Evolutionary conservation across 2,329 filamentous ascomycete species (phyloP).

Genomic region (Fusarium transvaalense): DNA sequence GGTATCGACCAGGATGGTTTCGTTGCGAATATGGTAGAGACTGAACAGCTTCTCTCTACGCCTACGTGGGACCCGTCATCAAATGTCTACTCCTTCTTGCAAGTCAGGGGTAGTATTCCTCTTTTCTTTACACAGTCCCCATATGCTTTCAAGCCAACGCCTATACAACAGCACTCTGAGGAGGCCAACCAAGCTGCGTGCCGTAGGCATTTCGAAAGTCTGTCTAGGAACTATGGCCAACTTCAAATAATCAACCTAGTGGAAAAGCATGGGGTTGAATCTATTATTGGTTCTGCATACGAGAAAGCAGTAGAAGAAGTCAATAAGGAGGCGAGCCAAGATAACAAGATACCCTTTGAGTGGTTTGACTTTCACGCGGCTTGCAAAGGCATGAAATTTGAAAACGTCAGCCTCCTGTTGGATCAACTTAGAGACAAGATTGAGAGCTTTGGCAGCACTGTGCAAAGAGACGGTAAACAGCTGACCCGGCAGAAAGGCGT

Average conservation of each 20-base stretch:
- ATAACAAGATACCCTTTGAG: slow-evolving; percentile 70
- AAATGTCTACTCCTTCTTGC: slow-evolving; percentile 85
- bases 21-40: slow-evolving; percentile 92
- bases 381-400: slow-evolving; percentile 97
- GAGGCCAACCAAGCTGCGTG: slow-evolving; percentile 84
- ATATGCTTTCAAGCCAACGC: slow-evolving; percentile 90
- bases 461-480: slow-evolving; percentile 62
- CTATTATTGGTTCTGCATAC: slow-evolving; percentile 82
- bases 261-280: slow-evolving; percentile 87
- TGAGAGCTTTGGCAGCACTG: slow-evolving; percentile 78
- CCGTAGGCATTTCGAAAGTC: slow-evolving; percentile 79
- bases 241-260: slow-evolving; percentile 87
- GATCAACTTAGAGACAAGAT: slow-evolving; percentile 76
- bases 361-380: slow-evolving; percentile 98
- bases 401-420: slow-evolving; percentile 88
- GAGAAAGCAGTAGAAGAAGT: slow-evolving; percentile 74
- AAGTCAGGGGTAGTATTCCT: slow-evolving; percentile 91
- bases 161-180: slow-evolving; percentile 82
- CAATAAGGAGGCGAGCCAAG: slow-evolving; percentile 71
- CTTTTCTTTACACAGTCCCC: slow-evolving; percentile 96
- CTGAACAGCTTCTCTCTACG: slow-evolving; percentile 89
- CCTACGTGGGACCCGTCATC: slow-evolving; percentile 71
- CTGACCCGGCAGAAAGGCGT: slow-evolving; percentile 75
- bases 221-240: slow-evolving; percentile 77
- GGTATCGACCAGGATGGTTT: slow-evolving; percentile 92